phyloP scores from a whole-genome alignment of 1,284 basidiomycete genomes.

The Entoloma clypeatum region DNA sequence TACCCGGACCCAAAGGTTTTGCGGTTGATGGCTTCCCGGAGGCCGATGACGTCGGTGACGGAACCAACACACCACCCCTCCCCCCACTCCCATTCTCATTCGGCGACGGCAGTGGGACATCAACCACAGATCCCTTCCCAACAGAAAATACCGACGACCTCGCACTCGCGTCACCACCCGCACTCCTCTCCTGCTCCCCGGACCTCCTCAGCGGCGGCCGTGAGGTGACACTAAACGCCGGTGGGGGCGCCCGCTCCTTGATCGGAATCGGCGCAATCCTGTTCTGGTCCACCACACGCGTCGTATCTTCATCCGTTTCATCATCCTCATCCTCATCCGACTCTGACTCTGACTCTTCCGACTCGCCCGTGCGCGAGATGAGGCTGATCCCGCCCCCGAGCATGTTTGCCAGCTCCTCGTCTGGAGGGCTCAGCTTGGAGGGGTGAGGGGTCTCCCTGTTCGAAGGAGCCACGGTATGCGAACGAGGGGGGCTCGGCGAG shows the following conservation, averaged over 20 bases:
- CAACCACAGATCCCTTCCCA: no score
- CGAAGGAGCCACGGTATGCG: neutral
- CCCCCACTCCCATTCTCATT: slow-evolving; percentile 8
- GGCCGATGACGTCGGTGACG: slow-evolving; percentile 22
- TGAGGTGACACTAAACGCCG: slow-evolving; percentile 67
- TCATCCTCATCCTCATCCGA: slow-evolving; percentile 18
- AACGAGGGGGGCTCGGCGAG: neutral
- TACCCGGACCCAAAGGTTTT: neutral
- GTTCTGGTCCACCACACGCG: slow-evolving; percentile 11
- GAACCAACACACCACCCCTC: slow-evolving; percentile 31
- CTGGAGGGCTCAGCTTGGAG: slow-evolving; percentile 28
- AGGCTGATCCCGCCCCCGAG: slow-evolving; percentile 39
- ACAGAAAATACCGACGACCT: no score
- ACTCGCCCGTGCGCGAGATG: slow-evolving; percentile 33
- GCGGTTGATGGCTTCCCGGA: slow-evolving; percentile 4
- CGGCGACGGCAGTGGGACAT: slow-evolving; percentile 1
- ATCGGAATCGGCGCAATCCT: slow-evolving; percentile 63
- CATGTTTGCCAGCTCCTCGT: slow-evolving; percentile 35
- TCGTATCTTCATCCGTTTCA: slow-evolving; percentile 8
- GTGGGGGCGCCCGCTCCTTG: slow-evolving; percentile 53
- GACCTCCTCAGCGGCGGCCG: slow-evolving; percentile 38
- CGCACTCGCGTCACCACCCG: neutral
- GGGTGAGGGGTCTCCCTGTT: neutral
- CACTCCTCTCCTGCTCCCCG: neutral
- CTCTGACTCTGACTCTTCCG: slow-evolving; percentile 22